A percentile compares a stretch with the other conserved stretches of the same genome.
Conservation (phyloP, 768 basidiomycete genomes). For the Lactifluus hygrophoroides region DNA sequence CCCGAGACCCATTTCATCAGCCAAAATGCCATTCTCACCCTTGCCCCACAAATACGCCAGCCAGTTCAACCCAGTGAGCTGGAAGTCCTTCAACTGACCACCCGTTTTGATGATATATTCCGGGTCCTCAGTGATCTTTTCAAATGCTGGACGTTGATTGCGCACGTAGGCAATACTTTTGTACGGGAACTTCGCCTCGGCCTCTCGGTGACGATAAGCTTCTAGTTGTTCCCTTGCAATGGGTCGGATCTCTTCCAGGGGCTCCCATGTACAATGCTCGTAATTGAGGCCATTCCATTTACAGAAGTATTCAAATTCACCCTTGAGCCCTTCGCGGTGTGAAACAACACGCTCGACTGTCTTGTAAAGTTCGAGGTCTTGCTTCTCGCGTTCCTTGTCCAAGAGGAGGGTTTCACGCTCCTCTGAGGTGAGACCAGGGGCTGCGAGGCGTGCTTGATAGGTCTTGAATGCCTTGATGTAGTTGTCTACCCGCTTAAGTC, state of each 20-base stretch:
- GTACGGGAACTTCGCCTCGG: slow-evolving; percentile 74
- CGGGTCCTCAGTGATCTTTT: slow-evolving; percentile 81
- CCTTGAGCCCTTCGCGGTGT: slow-evolving; percentile 54
- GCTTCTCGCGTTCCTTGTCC: slow-evolving; percentile 84
- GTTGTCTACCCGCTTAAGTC: slow-evolving; percentile 96
- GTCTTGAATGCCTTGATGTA: slow-evolving; percentile 88
- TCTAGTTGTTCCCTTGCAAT: slow-evolving; percentile 75
- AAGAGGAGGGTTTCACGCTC: slow-evolving; percentile 84
- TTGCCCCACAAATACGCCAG: slow-evolving; percentile 94
- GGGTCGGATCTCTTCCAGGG: slow-evolving; percentile 64
- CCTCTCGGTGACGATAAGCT: slow-evolving; percentile 68
- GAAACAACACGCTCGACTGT: slow-evolving; percentile 86
- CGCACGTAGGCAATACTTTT: slow-evolving; percentile 66
- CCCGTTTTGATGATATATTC: slow-evolving; percentile 73
- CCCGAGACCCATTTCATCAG: slow-evolving; percentile 99
- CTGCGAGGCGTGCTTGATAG: slow-evolving; percentile 57
- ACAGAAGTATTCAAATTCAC: slow-evolving; percentile 80
- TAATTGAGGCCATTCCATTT: slow-evolving; percentile 95
- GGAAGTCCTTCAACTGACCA: slow-evolving; percentile 92
- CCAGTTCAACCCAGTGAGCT: slow-evolving; percentile 97
- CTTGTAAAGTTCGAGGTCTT: slow-evolving; percentile 86
- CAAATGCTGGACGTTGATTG: slow-evolving; percentile 65
- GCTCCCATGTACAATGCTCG: slow-evolving; percentile 95
- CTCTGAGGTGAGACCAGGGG: slow-evolving; percentile 68
- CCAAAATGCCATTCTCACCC: slow-evolving; percentile 93